A percentile compares a stretch with the other conserved stretches of the same genome.
Conservation (phyloP, 768 basidiomycete species). For the Hygrophoropsis aurantiaca region DNA sequence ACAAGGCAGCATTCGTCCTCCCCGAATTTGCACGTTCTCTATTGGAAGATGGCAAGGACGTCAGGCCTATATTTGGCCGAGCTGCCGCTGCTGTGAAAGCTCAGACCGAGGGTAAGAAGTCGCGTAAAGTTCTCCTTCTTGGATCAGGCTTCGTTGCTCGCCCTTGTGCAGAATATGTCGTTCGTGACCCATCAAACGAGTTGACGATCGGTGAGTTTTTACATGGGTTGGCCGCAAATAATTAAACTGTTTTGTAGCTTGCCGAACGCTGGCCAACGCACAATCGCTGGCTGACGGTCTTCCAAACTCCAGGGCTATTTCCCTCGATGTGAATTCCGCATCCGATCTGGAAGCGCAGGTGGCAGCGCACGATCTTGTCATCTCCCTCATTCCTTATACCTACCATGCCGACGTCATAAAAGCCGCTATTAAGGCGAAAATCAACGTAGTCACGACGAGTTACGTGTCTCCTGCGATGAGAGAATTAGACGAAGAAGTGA, state of each 20-base stretch:
- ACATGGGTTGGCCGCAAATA: not conserved
- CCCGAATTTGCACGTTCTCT: conserved; percentile 87
- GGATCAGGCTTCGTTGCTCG: conserved; percentile 95
- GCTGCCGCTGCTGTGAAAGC: conserved; percentile 45
- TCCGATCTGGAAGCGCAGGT: conserved; percentile 77
- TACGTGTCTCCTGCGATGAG: conserved; percentile 93
- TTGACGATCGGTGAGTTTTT: conserved; percentile 74
- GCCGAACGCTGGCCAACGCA: conserved; percentile 82
- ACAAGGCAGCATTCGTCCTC: conserved; percentile 80
- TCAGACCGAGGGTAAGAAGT: conserved; percentile 51
- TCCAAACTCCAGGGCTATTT: conserved; percentile 67
- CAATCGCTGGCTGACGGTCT: conserved; percentile 67
- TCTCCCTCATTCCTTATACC: conserved; percentile 96
- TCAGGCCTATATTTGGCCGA: conserved; percentile 76
- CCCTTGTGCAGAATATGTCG: conserved; percentile 95
- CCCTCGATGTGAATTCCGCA: conserved; percentile 77
- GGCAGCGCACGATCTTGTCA: conserved; percentile 87
- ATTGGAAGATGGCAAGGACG: conserved; percentile 69
- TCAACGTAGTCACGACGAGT: conserved; percentile 92
- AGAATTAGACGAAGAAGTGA: conserved; percentile 76
- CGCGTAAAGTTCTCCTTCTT: conserved; percentile 72
- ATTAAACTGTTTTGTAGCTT: conserved; percentile 49
- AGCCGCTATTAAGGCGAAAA: conserved; percentile 79
- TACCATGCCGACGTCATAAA: conserved; percentile 88
- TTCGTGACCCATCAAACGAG: conserved; percentile 74